Percentiles rank a stretch among this genome's conserved stretches.
Evolutionary conservation across 179 eudicot genomes (phyloP).

Genomic region (Drosera spatulata): DNA sequence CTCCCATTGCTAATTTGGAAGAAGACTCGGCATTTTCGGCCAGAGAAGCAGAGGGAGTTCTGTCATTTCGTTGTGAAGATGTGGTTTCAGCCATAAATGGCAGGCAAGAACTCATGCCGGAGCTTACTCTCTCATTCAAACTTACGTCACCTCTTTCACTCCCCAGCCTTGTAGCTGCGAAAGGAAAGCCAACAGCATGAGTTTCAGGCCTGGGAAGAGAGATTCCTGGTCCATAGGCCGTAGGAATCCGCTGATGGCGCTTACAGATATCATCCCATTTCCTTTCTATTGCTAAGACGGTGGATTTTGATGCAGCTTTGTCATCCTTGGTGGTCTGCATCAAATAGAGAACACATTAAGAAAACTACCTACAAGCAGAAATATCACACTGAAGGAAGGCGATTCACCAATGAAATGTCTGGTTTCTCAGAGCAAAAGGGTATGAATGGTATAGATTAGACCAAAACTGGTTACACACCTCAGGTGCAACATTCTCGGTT

Average conservation of each 20-base stretch:
- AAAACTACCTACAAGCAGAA: no score
- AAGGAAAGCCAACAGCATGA: conserved; percentile 22
- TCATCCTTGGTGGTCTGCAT: conserved; percentile 72
- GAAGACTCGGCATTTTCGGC: conserved; percentile 13
- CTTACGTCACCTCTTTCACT: conserved; percentile 23
- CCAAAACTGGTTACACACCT: conserved; percentile 38
- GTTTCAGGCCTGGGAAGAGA: conserved; percentile 20
- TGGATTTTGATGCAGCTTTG: conserved; percentile 27
- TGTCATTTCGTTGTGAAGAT: conserved; percentile 14
- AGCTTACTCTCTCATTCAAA: conserved; percentile 21
- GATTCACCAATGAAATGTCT: no score
- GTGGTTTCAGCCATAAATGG: conserved; percentile 11
- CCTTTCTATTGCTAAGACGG: conserved; percentile 32
- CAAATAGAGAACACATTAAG: conserved; percentile 17
- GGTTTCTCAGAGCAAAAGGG: no score
- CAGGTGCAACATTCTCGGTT: conserved; percentile 15
- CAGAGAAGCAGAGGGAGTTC: conserved; percentile 7
- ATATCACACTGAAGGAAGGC: no score
- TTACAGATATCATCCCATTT: conserved; percentile 81
- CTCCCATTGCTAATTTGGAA: conserved; percentile 16
- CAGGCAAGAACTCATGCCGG: conserved; percentile 25
- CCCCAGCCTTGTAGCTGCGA: conserved; percentile 19
- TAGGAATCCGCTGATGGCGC: conserved; percentile 30
- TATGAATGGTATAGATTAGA: neutral
- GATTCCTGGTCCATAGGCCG: conserved; percentile 17